phyloP scores from a whole-genome alignment of 1,284 basidiomycete genomes.

The Tilletia walkeri region DNA sequence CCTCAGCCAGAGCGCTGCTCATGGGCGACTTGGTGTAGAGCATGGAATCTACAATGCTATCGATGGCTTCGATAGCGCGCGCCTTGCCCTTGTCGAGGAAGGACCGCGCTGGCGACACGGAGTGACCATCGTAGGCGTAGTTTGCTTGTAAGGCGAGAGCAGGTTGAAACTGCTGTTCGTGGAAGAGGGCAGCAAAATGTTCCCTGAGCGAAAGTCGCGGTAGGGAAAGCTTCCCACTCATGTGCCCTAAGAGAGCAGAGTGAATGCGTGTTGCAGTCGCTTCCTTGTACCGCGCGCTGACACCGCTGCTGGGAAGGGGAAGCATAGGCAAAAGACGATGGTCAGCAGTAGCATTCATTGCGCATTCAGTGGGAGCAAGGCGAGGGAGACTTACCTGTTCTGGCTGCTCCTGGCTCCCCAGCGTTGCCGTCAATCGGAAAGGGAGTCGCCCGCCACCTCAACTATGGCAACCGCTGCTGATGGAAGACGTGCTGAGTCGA shows the following conservation, averaged over 20 bases:
- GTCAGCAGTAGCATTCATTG: too few relatives aligned
- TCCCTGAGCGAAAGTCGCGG: conserved; percentile 14
- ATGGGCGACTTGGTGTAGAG: not conserved
- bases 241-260: not conserved
- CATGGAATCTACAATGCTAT: conserved; percentile 17
- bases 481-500: not conserved
- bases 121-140: not conserved
- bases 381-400: not conserved
- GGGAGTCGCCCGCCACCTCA: not conserved
- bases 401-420: not conserved
- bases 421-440: not conserved
- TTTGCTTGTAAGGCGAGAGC: not conserved
- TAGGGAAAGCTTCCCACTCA: conserved; percentile 5
- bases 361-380: too few relatives aligned
- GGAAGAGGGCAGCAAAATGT: conserved; percentile 1
- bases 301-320: not conserved
- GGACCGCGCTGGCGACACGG: conserved; percentile 20
- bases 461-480: not conserved
- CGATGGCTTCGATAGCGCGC: conserved; percentile 37
- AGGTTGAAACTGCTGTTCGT: not conserved
- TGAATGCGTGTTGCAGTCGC: not conserved
- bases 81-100: conserved; percentile 30
- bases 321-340: too few relatives aligned
- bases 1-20: not conserved
- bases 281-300: not conserved